A percentile compares a stretch with the other conserved stretches of the same genome.
Evolutionary conservation across 2,329 filamentous ascomycete genomes (phyloP).

Genomic region (Xylariaceae sp.): DNA sequence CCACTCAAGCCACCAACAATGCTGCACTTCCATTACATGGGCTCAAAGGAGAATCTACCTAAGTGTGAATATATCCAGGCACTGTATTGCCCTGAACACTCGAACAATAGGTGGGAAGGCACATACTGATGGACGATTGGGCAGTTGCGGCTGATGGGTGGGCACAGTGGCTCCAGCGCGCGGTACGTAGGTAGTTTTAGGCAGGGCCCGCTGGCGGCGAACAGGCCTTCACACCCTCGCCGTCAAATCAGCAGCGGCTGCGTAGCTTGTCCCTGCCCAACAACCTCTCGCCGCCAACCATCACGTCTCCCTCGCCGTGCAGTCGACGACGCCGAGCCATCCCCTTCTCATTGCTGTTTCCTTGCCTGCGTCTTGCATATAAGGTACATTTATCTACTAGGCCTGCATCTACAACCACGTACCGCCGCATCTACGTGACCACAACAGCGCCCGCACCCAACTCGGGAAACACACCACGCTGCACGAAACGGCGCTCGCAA

Average conservation of each 20-base stretch:
- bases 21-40: too few species aligned
- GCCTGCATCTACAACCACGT: neutral
- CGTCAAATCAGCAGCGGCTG: constrained; percentile 29
- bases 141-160: too few species aligned
- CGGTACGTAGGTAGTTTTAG: too few species aligned
- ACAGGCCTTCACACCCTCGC: neutral
- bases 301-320: neutral
- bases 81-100: too few species aligned
- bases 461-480: neutral
- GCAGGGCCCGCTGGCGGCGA: too few species aligned
- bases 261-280: constrained; percentile 28
- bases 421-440: neutral
- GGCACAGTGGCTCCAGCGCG: too few species aligned
- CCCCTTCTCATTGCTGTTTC: constrained; percentile 1
- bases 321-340: constrained; percentile 6
- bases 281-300: constrained; percentile 22
- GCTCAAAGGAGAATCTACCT: too few species aligned
- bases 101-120: too few species aligned
- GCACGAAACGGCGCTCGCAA: constrained; percentile 10
- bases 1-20: too few species aligned
- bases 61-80: too few species aligned
- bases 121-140: too few species aligned
- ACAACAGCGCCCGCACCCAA: neutral
- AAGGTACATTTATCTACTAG: neutral
- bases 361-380: neutral